Conservation (phyloP, 345 rosid species). For the Citrus australasica region DNA sequence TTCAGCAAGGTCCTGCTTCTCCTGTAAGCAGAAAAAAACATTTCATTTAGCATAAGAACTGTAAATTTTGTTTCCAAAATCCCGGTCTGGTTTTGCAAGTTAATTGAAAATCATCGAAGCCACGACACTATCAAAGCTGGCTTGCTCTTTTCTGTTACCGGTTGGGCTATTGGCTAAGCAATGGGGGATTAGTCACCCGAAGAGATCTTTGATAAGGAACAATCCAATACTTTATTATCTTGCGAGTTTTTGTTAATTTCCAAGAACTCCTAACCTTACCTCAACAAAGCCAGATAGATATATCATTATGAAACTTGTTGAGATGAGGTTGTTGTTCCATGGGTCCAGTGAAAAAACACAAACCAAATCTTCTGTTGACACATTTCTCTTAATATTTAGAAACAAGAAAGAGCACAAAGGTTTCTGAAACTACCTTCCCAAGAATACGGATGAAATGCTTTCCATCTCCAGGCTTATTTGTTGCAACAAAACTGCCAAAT, state of each 20-base stretch:
- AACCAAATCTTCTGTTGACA: background rate
- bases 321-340: background rate
- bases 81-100: background rate
- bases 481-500: conserved; percentile 47
- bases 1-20: conserved; percentile 89
- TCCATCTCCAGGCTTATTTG: conserved; percentile 85
- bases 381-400: background rate
- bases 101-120: background rate
- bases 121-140: no score
- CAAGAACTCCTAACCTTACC: background rate
- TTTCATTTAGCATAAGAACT: background rate
- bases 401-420: background rate
- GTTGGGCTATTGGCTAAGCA: no score
- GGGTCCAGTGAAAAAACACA: background rate
- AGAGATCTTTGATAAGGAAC: background rate
- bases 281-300: background rate
- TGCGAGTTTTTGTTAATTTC: background rate
- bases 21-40: conserved; percentile 41
- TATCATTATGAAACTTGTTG: background rate
- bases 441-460: conserved; percentile 77
- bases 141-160: no score
- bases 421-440: conserved; percentile 49
- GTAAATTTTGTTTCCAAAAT: background rate
- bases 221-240: background rate
- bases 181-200: no score